Conservation (phyloP, 345 rosid species). For the Eucalyptus viminalis region DNA sequence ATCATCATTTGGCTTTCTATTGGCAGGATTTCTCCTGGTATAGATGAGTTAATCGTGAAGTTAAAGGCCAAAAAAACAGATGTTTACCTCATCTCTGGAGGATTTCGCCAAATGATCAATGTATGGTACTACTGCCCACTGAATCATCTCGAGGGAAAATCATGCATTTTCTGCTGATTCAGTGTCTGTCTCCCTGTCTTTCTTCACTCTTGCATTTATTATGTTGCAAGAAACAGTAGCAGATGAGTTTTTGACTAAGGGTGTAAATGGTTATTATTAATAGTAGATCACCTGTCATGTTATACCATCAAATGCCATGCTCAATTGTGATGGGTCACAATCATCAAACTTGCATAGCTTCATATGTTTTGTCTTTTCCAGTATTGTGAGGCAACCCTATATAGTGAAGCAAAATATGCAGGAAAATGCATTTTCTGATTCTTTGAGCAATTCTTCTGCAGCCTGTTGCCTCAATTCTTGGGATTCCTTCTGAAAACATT, state of each 20-base stretch:
- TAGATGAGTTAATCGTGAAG: conserved; percentile 61
- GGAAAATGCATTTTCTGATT: not conserved
- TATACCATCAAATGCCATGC: not conserved
- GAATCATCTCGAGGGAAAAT: not conserved
- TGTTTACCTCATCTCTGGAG: conserved; percentile 89
- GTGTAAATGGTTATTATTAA: not conserved
- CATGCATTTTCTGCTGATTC: not conserved
- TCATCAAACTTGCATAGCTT: not conserved
- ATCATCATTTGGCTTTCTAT: not conserved
- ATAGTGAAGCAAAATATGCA: not conserved
- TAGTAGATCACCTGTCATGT: not conserved
- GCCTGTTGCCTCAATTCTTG: conserved; percentile 91
- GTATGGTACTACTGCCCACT: conserved; percentile 18
- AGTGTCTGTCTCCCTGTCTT: not conserved
- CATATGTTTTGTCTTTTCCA: not conserved
- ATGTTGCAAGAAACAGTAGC: not conserved
- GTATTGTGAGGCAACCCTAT: not conserved
- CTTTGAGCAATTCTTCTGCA: conserved; percentile 7
- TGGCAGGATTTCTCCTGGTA: conserved; percentile 74
- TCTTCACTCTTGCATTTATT: not conserved
- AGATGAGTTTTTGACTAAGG: not conserved
- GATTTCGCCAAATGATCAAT: conserved; percentile 95
- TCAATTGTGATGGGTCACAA: not conserved
- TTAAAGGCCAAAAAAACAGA: conserved; percentile 48
- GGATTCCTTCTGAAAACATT: conserved; percentile 65